Conservation (phyloP, 352 stramenopile species). For the Lagenidium giganteum region DNA sequence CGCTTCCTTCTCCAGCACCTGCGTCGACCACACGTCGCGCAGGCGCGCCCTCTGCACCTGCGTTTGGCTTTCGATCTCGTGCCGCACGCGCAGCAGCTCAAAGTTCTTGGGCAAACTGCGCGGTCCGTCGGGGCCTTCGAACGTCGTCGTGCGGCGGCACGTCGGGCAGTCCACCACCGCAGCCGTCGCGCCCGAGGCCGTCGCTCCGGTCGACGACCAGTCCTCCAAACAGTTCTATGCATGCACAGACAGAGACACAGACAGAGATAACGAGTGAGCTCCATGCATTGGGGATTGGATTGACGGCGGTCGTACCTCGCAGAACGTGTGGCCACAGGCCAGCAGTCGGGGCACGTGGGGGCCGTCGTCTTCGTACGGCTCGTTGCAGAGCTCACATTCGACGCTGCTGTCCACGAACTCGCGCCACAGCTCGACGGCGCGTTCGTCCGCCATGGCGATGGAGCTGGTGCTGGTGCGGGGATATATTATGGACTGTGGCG, state of each 20-base stretch:
- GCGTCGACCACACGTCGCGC: slow-evolving; percentile 46
- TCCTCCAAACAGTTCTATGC: slow-evolving; percentile 53
- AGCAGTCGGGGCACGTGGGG: slow-evolving; percentile 69
- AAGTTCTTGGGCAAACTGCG: slow-evolving; percentile 80
- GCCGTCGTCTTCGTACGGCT: slow-evolving; percentile 71
- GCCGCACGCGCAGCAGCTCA: slow-evolving; percentile 75
- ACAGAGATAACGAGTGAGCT: slow-evolving; percentile 4
- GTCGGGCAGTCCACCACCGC: slow-evolving; percentile 66
- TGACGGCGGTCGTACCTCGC: slow-evolving; percentile 51
- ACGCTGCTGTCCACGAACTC: slow-evolving; percentile 75
- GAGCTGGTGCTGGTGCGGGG: no score
- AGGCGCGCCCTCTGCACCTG: slow-evolving; percentile 45
- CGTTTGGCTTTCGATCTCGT: slow-evolving; percentile 76
- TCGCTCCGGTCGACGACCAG: slow-evolving; percentile 39
- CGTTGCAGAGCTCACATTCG: slow-evolving; percentile 85
- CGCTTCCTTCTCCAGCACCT: slow-evolving; percentile 70
- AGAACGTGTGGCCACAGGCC: slow-evolving; percentile 78
- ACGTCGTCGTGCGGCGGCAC: slow-evolving; percentile 51
- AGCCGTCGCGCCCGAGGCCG: slow-evolving; percentile 12
- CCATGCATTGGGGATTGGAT: no score
- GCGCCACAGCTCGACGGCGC: slow-evolving; percentile 47
- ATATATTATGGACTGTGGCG: no score
- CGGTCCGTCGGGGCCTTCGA: slow-evolving; percentile 30
- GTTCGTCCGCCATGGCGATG: no score
- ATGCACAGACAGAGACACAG: neutral